A percentile compares a stretch with the other conserved stretches of the same genome.
Evolutionary conservation across 352 stramenopile genomes (phyloP).

Genomic region (Phytophthora europaea): DNA sequence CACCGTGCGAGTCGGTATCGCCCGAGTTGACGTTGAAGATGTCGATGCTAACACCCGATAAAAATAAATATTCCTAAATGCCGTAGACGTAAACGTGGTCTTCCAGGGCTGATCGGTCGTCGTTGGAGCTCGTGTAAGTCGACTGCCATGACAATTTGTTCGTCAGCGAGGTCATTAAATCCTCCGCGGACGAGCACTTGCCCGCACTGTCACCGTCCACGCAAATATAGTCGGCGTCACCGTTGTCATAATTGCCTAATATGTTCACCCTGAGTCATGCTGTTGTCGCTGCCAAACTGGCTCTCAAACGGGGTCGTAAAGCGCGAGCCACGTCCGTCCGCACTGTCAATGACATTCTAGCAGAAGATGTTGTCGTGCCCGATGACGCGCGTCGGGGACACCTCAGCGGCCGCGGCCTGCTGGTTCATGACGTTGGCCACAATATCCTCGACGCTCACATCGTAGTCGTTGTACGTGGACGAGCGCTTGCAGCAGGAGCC

Average conservation of each 20-base stretch:
- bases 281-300: constrained; percentile 56
- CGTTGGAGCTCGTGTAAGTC: constrained; percentile 58
- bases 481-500: constrained; percentile 74
- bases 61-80: constrained; percentile 46
- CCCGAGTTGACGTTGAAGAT: constrained; percentile 69
- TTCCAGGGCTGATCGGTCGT: constrained; percentile 56
- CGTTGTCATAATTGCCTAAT: constrained; percentile 74
- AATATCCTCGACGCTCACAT: constrained; percentile 68
- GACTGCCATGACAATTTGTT: constrained; percentile 60
- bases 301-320: constrained; percentile 64
- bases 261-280: constrained; percentile 68
- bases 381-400: constrained; percentile 63
- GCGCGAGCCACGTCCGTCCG: constrained; percentile 47
- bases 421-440: constrained; percentile 69
- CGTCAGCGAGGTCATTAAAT: constrained; percentile 32
- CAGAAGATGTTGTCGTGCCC: constrained; percentile 78
- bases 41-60: constrained; percentile 55
- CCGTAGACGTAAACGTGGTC: constrained; percentile 64
- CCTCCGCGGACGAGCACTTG: constrained; percentile 36
- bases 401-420: constrained; percentile 40
- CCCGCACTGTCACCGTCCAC: constrained; percentile 25
- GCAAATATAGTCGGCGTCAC: constrained; percentile 66
- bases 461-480: constrained; percentile 60
- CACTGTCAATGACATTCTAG: constrained; percentile 60
- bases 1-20: constrained; percentile 56